Evolutionary conservation across 2,329 filamentous ascomycete species (phyloP).

Genomic region (Aspergillus caelatus): DNA sequence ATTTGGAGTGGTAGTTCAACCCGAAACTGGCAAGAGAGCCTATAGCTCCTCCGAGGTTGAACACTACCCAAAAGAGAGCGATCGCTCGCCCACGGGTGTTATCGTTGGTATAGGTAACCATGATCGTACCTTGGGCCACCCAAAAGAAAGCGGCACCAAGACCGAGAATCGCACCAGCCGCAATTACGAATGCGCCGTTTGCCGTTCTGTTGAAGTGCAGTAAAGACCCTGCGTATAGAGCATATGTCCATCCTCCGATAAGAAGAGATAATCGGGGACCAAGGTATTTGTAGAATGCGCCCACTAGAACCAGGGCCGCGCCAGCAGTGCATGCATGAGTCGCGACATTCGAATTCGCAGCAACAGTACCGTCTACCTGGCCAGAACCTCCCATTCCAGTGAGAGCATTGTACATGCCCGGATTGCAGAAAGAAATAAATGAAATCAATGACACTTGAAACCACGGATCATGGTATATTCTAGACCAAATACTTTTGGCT

Average conservation of each 20-base stretch:
- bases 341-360: constrained; percentile 65
- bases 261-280: constrained; percentile 44
- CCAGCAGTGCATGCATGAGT: constrained; percentile 53
- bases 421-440: constrained; percentile 68
- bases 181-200: constrained; percentile 51
- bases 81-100: constrained; percentile 81
- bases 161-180: constrained; percentile 51
- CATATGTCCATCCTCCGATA: constrained; percentile 48
- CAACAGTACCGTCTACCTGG: constrained; percentile 52
- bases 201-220: constrained; percentile 48
- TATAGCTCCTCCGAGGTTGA: constrained; percentile 86
- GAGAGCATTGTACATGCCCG: constrained; percentile 68
- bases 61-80: constrained; percentile 89
- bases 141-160: constrained; percentile 52
- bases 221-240: constrained; percentile 42
- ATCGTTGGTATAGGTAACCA: constrained; percentile 82
- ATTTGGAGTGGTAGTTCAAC: constrained; percentile 23
- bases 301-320: constrained; percentile 66
- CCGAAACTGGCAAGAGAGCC: constrained; percentile 62
- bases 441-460: constrained; percentile 54
- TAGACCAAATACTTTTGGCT: neutral
- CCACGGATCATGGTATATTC: neutral
- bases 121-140: constrained; percentile 52
- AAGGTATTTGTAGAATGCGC: constrained; percentile 58
- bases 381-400: constrained; percentile 63